Base-by-base conservation (phyloP, 2,329 filamentous ascomycete species). In the Endoconidiophora polonica region DNA sequence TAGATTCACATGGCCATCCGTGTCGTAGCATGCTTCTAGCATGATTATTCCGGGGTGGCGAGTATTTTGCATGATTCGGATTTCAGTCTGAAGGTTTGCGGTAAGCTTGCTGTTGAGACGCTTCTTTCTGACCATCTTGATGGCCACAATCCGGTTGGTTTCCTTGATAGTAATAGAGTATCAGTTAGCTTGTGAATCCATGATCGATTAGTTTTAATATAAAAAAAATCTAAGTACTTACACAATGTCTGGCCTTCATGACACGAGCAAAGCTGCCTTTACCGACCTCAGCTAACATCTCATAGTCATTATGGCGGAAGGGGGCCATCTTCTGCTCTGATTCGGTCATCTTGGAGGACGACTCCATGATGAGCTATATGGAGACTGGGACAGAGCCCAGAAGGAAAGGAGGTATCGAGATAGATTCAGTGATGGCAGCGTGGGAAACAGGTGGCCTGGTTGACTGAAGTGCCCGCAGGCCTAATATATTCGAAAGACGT, bases 21-120 rank as follows among this genome's bases (percentile, higher is more conserved):
- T 83, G 64, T 96, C 88, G 63, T 90, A 76, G 68, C 88, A 95
- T 66, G 94, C 86, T 69, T 95, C 88, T 44, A 98, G 80, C 58
- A 87, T 85, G 57, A 96, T 91, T 58, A 98, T 95, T 62, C 98
- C 91, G 24, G 91, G 91, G 65, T 98, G 91, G 53, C 91, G 84
- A 24, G 98, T 76, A 56, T 79, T 85, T 66, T 91, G 91, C 60
- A 98, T 79, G 56, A 98, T 98, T 58, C 90, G 76, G 63, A 98
- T 96, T 69, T 98, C 91, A 60, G 83, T 81, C 58, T 91, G 87
- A 48, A 98, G 79, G 65, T 96, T 98, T 56, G 95, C 88, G 62
- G 90, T 93, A 50, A 98, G 77, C 68, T 96, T 96, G 69, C 84
- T 88, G 66, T 93, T 95, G 22, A 98, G 74, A 61, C 91, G 90